Evolutionary conservation across 2,329 filamentous ascomycete species (phyloP), one percentile per base, ranked within the genome.

Genomic region (Talaromyces verruculosus): DNA sequence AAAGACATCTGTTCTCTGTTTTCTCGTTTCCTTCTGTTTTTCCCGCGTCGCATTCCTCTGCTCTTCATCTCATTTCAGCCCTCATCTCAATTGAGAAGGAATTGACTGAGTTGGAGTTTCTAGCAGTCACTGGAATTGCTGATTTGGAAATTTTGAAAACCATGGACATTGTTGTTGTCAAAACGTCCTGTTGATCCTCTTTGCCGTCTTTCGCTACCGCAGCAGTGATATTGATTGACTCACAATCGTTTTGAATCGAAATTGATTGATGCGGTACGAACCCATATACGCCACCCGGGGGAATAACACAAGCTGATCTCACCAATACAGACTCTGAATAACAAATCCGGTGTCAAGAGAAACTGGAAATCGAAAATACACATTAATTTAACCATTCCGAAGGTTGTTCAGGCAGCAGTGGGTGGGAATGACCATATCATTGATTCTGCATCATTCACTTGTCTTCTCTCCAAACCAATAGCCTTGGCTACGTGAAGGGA

Each of bases 31-130:
- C 22, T 64, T 43, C 28, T 45, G 35, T 35, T 57, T 61, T 19
- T 65, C 53, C 15, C 35, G n/a, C 17, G 19, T 61, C 30, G 59
- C 41, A 41, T 47, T 43, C 25, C 30, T 39, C 51, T 58, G 35
- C 45, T 17, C 35, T 57, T 30, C 47, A 45, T 30, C 66, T 62
- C 60, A 61, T 61, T 63, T 63, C 67, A 62, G 67, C 67, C 53
- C 58, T 69, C 61, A 25, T 37, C 53, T 39, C 53, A 57, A 57
- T 57, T 57, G 53, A 37, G 33, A 57, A 57, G 33, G 33, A 57
- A 57, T 57, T 39, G 53, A 25, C n/a, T 15, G 19, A 57, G 33
- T 37, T 22, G 53, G 53, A 39, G 30, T 57, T 22, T 57, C 53
- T 57, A 37, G 33, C n/a, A 37, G 39, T 39, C 2, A 2, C 53